Percentiles rank a stretch among this genome's conserved stretches.
These are phyloP conservation scores for Mycena olivaceomarginata DNA, from an alignment of 768 basidiomycete genomes.

Conservation along the genomic window DNA sequence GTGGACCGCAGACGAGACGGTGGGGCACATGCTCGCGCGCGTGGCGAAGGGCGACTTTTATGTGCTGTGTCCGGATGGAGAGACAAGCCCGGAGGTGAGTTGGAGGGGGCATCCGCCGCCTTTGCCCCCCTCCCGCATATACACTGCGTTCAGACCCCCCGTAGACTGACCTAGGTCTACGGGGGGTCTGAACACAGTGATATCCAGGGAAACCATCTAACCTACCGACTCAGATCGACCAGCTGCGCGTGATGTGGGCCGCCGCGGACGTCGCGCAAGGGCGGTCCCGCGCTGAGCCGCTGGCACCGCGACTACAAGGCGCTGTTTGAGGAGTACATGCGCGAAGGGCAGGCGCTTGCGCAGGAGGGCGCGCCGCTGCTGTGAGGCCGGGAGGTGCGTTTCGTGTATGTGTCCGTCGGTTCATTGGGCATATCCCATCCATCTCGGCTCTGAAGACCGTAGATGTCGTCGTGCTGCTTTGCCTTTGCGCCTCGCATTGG, in stretches of 20 bases:
- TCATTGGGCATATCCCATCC: too few species aligned
- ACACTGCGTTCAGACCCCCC: too few species aligned
- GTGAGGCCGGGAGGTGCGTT: neutral
- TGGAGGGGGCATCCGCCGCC: too few species aligned
- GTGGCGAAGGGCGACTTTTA: conserved; percentile 93
- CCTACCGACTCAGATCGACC: conserved; percentile 64
- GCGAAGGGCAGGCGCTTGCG: conserved; percentile 62
- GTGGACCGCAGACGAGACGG: conserved; percentile 94
- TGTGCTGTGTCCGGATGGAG: conserved; percentile 95
- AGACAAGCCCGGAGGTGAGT: conserved; percentile 81
- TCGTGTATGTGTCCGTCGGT: too few species aligned
- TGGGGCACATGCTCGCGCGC: conserved; percentile 87
- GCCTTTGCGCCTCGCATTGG: neutral
- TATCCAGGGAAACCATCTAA: too few species aligned
- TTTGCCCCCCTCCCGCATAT: too few species aligned
- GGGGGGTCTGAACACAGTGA: too few species aligned
- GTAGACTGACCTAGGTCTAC: too few species aligned
- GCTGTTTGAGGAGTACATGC: conserved; percentile 85
- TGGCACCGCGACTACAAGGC: conserved; percentile 91
- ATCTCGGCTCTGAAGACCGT: neutral
- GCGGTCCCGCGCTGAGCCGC: conserved; percentile 89
- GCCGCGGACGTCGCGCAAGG: conserved; percentile 91
- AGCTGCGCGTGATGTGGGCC: conserved; percentile 92
- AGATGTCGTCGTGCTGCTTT: neutral
- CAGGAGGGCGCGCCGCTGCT: conserved; percentile 16